Base-by-base conservation (phyloP, 2,329 filamentous ascomycete genomes). In the Aspergillus ochraceoroseus region DNA sequence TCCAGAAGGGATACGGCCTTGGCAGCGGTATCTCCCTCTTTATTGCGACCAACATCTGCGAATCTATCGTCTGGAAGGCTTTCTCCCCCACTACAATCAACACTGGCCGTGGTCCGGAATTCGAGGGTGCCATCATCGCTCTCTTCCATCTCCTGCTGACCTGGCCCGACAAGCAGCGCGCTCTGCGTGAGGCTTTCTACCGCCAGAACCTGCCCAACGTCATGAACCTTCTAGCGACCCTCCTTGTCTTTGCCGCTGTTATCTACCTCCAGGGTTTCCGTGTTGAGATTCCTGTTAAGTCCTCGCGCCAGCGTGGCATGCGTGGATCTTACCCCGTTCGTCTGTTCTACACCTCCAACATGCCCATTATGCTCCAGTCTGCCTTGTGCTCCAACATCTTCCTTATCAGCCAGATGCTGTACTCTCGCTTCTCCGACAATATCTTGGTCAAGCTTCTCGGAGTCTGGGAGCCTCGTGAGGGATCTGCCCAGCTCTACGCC, bases 301-400 rank as follows among this genome's bases (percentile, higher is more conserved):
- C 89, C 46, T 90, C 88, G 59, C 89, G 92, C 73, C 92, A 98
- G 80, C 89, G 92, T 77, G 92, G 92, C 70, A 92, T 94, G 67
- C 90, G 92, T 61, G 94, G 90, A 62, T 94, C 89, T 27, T 98
- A 96, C 80, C 92, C 92, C 61, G 82, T 98, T 68, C 90, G 94
- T 63, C 86, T 98, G 46, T 98, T 98, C 82, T 98, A 98, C 76
- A 98, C 92, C 65, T 95, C 89, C 68, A 98, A 98, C 84, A 98
- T 98, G 94, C 92, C 92, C 65, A 98, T 98, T 73, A 98, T 98
- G 92, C 79, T 98, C 68, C 94, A 98, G 76, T 96, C 90, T 32
- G 92, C 92, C 57, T 81, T 98, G 56, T 95, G 87, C 55, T 95
- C 90, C 77, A 98, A 98, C 78, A 81, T 98, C 72, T 98, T 98